Percentiles rank a stretch among this genome's conserved stretches.
These are phyloP conservation scores for Punctularia strigosozonata DNA, from an alignment of 768 basidiomycete species.

Conservation along the genomic window DNA sequence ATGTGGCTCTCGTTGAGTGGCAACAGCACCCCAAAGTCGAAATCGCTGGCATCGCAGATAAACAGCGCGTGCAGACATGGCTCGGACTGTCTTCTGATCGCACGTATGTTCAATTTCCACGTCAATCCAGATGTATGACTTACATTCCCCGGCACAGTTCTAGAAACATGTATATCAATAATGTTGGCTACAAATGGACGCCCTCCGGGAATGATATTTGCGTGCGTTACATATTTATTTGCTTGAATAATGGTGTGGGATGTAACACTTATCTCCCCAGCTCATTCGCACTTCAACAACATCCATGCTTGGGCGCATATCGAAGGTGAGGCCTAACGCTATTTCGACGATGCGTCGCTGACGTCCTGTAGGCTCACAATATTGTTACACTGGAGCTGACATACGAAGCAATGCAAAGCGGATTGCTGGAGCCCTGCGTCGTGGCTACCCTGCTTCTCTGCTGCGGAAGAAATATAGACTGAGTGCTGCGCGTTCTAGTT, in stretches of 20 bases:
- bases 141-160: neutral
- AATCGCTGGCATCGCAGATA: constrained; percentile 34
- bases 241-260: no score
- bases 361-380: constrained; percentile 33
- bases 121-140: constrained; percentile 11
- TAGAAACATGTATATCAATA: neutral
- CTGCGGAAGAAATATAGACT: constrained; percentile 55
- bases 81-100: constrained; percentile 36
- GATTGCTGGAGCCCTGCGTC: constrained; percentile 39
- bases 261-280: no score
- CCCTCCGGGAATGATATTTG: constrained; percentile 35
- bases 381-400: constrained; percentile 43
- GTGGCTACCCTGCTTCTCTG: constrained; percentile 44
- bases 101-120: constrained; percentile 23
- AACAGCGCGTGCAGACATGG: constrained; percentile 42
- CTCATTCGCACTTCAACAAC: no score
- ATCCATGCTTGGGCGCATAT: no score
- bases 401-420: constrained; percentile 38
- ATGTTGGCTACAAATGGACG: constrained; percentile 32
- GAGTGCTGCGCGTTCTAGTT: no score
- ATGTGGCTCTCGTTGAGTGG: constrained; percentile 51
- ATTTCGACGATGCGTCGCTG: no score
- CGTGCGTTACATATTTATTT: constrained; percentile 19
- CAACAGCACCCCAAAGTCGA: constrained; percentile 35
- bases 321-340: no score